Conservation (phyloP, 2,329 filamentous ascomycete genomes). For the Aspergillus sp. region DNA sequence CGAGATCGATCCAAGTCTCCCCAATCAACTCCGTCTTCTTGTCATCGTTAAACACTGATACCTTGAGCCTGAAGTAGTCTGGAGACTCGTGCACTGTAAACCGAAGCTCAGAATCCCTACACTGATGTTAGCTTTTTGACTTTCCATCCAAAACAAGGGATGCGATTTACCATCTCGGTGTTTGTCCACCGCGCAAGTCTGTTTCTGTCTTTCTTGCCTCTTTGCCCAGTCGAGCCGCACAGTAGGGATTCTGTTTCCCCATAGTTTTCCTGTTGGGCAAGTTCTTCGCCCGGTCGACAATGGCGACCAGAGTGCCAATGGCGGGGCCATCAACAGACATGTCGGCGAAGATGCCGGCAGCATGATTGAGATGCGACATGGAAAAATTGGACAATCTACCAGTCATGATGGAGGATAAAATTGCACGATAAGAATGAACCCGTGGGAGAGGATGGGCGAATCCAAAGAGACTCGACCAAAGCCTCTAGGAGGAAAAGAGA, state of each 20-base stretch:
- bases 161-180: constrained; percentile 75
- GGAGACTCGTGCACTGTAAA: constrained; percentile 95
- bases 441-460: no score
- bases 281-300: constrained; percentile 95
- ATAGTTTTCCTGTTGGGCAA: constrained; percentile 94
- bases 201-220: constrained; percentile 97
- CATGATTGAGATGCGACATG: constrained; percentile 59
- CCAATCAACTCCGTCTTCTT: constrained; percentile 97
- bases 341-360: constrained; percentile 89
- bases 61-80: constrained; percentile 92
- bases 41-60: constrained; percentile 96
- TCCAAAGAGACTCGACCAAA: no score
- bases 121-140: constrained; percentile 7
- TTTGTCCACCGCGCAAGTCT: constrained; percentile 90
- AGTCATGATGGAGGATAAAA: not conserved
- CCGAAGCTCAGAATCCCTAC: constrained; percentile 93
- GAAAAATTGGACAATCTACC: constrained; percentile 50
- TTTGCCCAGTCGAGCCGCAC: constrained; percentile 87
- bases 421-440: no score
- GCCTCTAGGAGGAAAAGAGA: no score
- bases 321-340: constrained; percentile 88
- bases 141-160: not conserved
- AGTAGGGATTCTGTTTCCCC: constrained; percentile 98
- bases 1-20: constrained; percentile 83
- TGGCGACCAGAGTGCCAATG: constrained; percentile 86